Percentiles rank a stretch among this genome's conserved stretches.
Evolutionary conservation across 768 basidiomycete genomes (phyloP).

Genomic region (Rhodotorula taiwanensis): DNA sequence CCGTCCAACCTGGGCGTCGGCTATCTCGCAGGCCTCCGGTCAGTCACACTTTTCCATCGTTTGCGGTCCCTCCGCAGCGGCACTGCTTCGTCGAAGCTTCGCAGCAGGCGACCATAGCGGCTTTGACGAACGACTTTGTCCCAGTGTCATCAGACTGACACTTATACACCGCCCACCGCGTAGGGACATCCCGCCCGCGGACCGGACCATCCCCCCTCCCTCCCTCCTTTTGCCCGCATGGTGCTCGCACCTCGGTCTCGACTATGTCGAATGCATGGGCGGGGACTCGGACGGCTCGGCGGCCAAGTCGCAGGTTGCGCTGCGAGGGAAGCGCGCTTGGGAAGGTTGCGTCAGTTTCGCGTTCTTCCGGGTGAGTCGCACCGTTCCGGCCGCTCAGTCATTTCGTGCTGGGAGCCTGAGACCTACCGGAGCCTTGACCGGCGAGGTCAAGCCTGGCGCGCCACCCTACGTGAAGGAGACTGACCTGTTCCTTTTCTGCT

Average conservation of each 20-base stretch:
- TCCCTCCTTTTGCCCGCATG: conserved; percentile 31
- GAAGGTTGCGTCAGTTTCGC: conserved; percentile 35
- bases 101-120: background rate
- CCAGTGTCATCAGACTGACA: background rate
- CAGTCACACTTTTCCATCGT: background rate
- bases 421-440: no score
- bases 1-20: conserved; percentile 9
- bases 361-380: conserved; percentile 38
- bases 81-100: no score
- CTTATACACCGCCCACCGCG: no score
- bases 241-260: conserved; percentile 19
- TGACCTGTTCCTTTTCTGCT: background rate
- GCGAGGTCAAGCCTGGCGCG: no score
- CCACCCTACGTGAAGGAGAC: background rate
- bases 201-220: conserved; percentile 32
- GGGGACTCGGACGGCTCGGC: background rate
- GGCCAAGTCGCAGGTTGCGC: no score
- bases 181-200: conserved; percentile 8
- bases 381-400: no score
- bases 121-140: background rate
- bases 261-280: conserved; percentile 3
- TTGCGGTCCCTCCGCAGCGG: no score
- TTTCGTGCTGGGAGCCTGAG: no score
- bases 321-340: conserved; percentile 13
- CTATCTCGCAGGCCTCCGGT: conserved; percentile 21